phyloP scores from a whole-genome alignment of 805 yeast species.

The Lipomyces sp. region DNA sequence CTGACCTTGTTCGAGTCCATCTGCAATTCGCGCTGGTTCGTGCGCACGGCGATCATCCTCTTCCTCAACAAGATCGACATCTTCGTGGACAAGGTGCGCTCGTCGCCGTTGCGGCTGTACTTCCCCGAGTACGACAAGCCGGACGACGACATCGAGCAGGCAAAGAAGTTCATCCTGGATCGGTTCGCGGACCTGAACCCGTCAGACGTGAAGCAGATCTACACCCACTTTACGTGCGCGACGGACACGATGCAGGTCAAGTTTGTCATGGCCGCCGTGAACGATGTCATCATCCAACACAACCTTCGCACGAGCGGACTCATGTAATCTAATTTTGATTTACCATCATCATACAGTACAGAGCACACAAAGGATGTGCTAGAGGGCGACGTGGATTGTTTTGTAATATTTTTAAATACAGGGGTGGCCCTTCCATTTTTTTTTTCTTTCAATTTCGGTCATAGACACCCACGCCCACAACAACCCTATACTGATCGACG shows the following conservation, averaged over 20 bases:
- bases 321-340: slow-evolving; percentile 3
- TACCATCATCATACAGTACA: neutral
- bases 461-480: no score
- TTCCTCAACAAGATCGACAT: slow-evolving; percentile 87
- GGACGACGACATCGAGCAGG: slow-evolving; percentile 64
- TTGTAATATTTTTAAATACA: neutral
- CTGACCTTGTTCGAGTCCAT: slow-evolving; percentile 77
- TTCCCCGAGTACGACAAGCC: slow-evolving; percentile 64
- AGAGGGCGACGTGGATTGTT: neutral
- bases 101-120: slow-evolving; percentile 57
- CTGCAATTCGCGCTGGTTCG: slow-evolving; percentile 82
- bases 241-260: slow-evolving; percentile 87
- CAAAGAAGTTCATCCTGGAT: slow-evolving; percentile 66
- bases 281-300: slow-evolving; percentile 84
- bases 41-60: slow-evolving; percentile 79
- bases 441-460: no score
- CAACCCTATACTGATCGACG: no score
- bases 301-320: slow-evolving; percentile 57
- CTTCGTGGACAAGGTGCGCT: slow-evolving; percentile 63
- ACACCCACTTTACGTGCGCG: slow-evolving; percentile 92
- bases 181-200: slow-evolving; percentile 62
- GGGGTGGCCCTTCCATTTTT: no score
- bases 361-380: no score
- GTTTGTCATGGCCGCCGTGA: slow-evolving; percentile 86
- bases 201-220: slow-evolving; percentile 66